Base-by-base conservation (phyloP, 2,329 filamentous ascomycete genomes). In the Rasamsonia emersonii region DNA sequence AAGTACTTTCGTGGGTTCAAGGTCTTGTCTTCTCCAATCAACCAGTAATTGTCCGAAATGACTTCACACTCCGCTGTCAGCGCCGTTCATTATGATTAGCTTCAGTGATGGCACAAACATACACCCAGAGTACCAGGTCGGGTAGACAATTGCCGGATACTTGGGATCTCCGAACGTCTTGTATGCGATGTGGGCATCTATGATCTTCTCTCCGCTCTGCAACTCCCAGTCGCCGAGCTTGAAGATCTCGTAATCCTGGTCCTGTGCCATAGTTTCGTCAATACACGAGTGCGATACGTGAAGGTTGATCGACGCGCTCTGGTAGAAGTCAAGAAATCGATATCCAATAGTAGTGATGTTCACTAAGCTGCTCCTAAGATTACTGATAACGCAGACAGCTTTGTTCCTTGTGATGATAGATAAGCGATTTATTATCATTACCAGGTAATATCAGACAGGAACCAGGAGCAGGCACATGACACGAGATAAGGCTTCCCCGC, bases 21-120 rank as follows among this genome's bases (percentile, higher is more conserved):
- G 0, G 77, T 71, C 51, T 75, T 82, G 43, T 75, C 68, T 4
- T 70, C 54, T 9, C 79, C 79, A 24, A 84, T 69, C 8, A 88
- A 70, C 82, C 82, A 86, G 50, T 81, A 68, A 38, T 88, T 88
- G 47, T 83, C 77, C 2, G 68, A 62, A 40, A 88, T 82, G 3
- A 58, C 63, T 60, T 56, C 32, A 14, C 27, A 18, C 14, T 28
- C n/a, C 10, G 30, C 17, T 27, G 24, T 44, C 32, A 43, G 32
- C 38, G 25, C 19, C 16, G 24, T 25, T 23, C 32, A 23, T 18
- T n/a, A 24, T 9, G 3, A 37, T n/a, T n/a, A 21, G 4, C n/a
- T 9, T 17, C 11, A 9, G 9, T 17, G 17, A 9, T 11, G 5
- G 18, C 11, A 13, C 18, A 32, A 21, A 56, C 65, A 30, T 51